These are phyloP conservation scores for Cyclotella cryptica DNA, from an alignment of 108 stramenopile species.

Conservation along the genomic window DNA sequence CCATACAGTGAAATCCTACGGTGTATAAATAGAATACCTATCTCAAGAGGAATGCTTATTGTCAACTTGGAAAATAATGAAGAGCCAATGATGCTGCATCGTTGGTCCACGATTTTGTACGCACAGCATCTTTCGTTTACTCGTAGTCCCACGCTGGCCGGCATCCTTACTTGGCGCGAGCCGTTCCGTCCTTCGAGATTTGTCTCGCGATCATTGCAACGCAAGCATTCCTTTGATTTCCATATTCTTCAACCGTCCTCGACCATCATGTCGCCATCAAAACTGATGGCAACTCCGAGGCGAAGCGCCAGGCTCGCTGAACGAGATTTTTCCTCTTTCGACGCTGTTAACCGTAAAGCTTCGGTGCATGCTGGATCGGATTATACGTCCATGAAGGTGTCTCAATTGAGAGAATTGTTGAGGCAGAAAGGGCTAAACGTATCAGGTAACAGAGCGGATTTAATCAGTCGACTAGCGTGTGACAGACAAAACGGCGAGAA, in stretches of 20 bases:
- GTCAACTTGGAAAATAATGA: too few species aligned
- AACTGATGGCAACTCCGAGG: background rate
- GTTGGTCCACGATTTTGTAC: too few species aligned
- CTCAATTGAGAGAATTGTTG: slow-evolving; percentile 20
- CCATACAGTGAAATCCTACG: too few species aligned
- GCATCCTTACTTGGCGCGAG: too few species aligned
- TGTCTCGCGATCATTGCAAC: background rate
- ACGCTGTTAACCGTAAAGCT: background rate
- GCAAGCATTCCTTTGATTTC: too few species aligned
- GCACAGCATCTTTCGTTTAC: too few species aligned
- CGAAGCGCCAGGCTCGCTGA: slow-evolving; percentile 3
- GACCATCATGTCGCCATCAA: background rate
- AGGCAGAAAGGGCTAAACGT: slow-evolving; percentile 31
- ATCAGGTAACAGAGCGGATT: slow-evolving; percentile 26
- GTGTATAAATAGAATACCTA: too few species aligned
- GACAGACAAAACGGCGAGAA: background rate
- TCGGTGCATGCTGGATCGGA: background rate
- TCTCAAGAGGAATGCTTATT: too few species aligned
- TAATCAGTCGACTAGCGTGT: background rate
- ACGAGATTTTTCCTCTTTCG: background rate
- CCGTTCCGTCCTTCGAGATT: background rate
- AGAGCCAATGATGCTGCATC: too few species aligned
- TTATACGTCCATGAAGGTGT: slow-evolving; percentile 28
- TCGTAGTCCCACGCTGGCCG: too few species aligned
- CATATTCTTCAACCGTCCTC: too few species aligned